Base-by-base conservation (phyloP, 2,329 filamentous ascomycete species). In the Microsporum canis region DNA sequence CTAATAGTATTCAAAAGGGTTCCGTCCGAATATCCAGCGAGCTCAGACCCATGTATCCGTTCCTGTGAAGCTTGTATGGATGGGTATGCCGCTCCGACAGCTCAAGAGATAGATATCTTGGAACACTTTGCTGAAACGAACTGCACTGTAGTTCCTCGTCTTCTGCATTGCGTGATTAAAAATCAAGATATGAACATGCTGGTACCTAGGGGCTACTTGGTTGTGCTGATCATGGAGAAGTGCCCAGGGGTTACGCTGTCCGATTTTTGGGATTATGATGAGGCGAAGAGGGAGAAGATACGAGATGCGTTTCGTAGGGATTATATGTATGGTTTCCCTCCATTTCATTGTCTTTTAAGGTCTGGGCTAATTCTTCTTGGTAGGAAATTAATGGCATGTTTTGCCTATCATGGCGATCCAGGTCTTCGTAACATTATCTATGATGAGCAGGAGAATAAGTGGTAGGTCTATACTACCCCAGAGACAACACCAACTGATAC, bases 201-300 rank as follows among this genome's bases (percentile, higher is more conserved):
- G 3, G 39, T 64, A 14, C 61, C 63, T 1, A 39, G 36, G 12
- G 63, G 63, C 6, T 63, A 61, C 29, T 17, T 64, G 7, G 47
- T 58, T 14, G 53, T 61, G 14, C 17, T 64, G 3, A 12, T 63
- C 12, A 63, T 64, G 49, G 59, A 64, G n/a, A 59, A 62, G n/a
- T 49, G 61, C 17, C 61, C 63, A 23, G 63, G 61, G 10, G 49
- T 60, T n/a, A 12, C 47, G 1, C 36, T 64, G 2, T 31, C 23
- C 6, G 58, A 61, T 36, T 64, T 60, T 27, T 62, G 61, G 58
- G 2, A 27, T 4, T 39, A 33, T 23, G 33, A 34, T 0, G n/a
- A 23, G 17, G 38, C 17, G 51, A 47, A 62, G 27, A 53, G 53
- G 17, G 29, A 62, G 29, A 57, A 60, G 31, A 62, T 64, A 23